Conservation (phyloP, 1,139 yeast genomes). For the Scheffersomyces cryptocercus region DNA sequence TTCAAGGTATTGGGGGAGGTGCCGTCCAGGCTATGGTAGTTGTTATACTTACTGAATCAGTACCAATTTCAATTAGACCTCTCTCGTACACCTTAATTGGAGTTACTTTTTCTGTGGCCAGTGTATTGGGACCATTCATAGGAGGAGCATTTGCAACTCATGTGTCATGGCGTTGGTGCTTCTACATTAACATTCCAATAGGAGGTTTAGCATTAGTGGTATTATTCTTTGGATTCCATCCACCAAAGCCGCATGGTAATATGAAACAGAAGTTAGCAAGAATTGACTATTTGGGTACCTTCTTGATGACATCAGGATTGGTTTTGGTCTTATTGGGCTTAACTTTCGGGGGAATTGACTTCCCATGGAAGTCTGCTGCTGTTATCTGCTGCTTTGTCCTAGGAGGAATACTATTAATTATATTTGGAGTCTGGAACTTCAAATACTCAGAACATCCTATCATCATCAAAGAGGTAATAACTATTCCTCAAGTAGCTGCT, state of each 20-base stretch:
- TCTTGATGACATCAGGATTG: slow-evolving; percentile 40
- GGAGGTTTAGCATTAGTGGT: slow-evolving; percentile 57
- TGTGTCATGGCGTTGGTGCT: slow-evolving; percentile 79
- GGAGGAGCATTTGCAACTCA: slow-evolving; percentile 68
- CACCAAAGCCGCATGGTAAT: slow-evolving; percentile 47
- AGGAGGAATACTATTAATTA: slow-evolving; percentile 47
- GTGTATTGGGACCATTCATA: slow-evolving; percentile 63
- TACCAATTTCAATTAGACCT: slow-evolving; percentile 60
- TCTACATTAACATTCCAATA: slow-evolving; percentile 68
- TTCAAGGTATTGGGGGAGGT: slow-evolving; percentile 76
- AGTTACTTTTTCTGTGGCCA: slow-evolving; percentile 54
- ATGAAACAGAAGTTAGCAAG: slow-evolving; percentile 38
- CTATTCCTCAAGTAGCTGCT: slow-evolving; percentile 34
- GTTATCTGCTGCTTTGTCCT: slow-evolving; percentile 55
- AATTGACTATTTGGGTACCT: slow-evolving; percentile 52
- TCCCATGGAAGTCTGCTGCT: slow-evolving; percentile 55
- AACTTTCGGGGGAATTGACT: slow-evolving; percentile 52
- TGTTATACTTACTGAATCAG: slow-evolving; percentile 61
- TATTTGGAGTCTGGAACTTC: slow-evolving; percentile 53
- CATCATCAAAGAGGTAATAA: slow-evolving; percentile 43
- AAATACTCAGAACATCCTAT: slow-evolving; percentile 45
- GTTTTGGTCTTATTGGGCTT: slow-evolving; percentile 49
- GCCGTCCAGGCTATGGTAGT: slow-evolving; percentile 62
- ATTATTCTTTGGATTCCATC: slow-evolving; percentile 50
- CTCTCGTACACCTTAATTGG: slow-evolving; percentile 52